Base-by-base conservation (phyloP, 495 filamentous ascomycete genomes). In the Cetradonia linearis region DNA sequence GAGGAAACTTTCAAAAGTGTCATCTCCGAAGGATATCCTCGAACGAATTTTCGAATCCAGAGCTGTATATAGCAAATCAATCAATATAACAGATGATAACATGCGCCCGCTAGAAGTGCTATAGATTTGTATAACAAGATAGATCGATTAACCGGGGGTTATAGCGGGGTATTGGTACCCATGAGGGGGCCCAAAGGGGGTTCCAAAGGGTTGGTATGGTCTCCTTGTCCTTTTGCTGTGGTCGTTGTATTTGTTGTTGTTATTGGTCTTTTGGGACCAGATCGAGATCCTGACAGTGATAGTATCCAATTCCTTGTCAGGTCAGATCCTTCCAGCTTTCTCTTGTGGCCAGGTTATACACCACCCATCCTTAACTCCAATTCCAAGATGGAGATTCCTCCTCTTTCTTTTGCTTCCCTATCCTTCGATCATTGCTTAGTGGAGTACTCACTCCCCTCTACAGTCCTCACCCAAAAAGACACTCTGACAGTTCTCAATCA, bases 401-500 rank as follows among this genome's bases (percentile, higher is more conserved):
- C 27, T 50, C 13, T 31, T 46, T 46, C 2, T 46, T 13, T 7
- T 50, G 6, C 14, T 14, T 31, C 30, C 3, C 7, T 50, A 3
- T 3, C 11, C 14, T 46, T 23, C 42, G 20, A 46, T 20, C 20
- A 3, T 46, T 23, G 42, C 42, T 13, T 20, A 46, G n/a, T 11
- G 2, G 11, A 23, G 20, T n/a, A 30, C 46, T 34, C 36, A 33
- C 50, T 61, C 62, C 46, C 56, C 40, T 55, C 42, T 49, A 2
- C 38, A 23, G 20, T 60, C 58, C 18, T 60, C 58, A 30, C 46
- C 47, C 28, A 61, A 44, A 46, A 95, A 95, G 46, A 94, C 84
- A 61, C 80, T 81, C 59, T 89, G 81, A 66, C 85, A 89, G 64
- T 93, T 84, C 66, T 95, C 90, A 65, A 95, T 88, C 68, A 95